Base-by-base conservation (phyloP, 495 filamentous ascomycete species). In the Melanomma pulvis-pyrius region DNA sequence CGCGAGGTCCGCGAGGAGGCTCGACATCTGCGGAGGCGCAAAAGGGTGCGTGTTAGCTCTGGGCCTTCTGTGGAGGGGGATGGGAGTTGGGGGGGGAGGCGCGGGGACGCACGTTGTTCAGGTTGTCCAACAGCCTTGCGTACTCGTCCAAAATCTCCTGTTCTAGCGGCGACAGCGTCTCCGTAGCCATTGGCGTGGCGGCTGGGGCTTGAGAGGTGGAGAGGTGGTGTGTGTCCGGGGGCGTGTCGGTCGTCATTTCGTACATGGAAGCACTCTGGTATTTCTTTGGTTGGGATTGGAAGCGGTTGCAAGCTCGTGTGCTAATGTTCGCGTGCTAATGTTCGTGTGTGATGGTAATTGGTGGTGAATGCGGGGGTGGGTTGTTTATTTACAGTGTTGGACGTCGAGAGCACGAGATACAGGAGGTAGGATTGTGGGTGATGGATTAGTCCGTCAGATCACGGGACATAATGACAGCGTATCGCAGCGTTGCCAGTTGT, bases 61-160 rank as follows among this genome's bases (percentile, higher is more conserved):
- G 9, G 39, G 39, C n/a, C n/a, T n/a, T n/a, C n/a, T 12, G 47
- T 25, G 24, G 28, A 57, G 50, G 56, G 51, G 51, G 50, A 62
- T 12, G 29, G 51, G 24, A 25, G 19, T 12, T 9, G 22, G 41
- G 36, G 39, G 53, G 50, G 28, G 34, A 24, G 25, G 36, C 19
- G 21, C 22, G 53, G 34, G 34, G 36, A 67, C 11, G 41, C 76
- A 93, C 94, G 81, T 88, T 90, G 73, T 97, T 96, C 80, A 98
- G 89, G 73, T 97, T 98, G 70, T 88, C 87, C 1, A 93, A 84
- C 25, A 98, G 78, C 22, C 90, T 86, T 59, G 92, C 82, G 72
- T 98, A 98, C 77, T 97, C 94, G 41, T 97, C 91, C 0, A 98
- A 82, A 1, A 98, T 88, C 75, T 97, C 92, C 78, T 97, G 93